Evolutionary conservation across 352 stramenopile genomes (phyloP), one percentile per base, ranked within the genome.

Genomic region (Phytophthora cajani): DNA sequence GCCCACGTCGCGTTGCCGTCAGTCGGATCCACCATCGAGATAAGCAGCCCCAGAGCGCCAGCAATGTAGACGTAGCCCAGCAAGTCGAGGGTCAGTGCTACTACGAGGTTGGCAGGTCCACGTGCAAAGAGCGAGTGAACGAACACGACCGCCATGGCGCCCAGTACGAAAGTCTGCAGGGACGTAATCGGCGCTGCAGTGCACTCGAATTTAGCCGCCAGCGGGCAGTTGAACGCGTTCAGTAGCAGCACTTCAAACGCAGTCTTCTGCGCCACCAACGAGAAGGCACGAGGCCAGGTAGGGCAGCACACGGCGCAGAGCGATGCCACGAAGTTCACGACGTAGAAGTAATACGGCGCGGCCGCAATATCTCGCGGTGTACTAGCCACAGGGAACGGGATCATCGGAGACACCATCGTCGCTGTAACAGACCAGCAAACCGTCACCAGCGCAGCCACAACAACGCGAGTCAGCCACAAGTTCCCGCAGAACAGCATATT

Each of bases 1-100:
- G 79, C 72, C 65, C 79, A 89, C n/a, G 67, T 63, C 3, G 53
- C 27, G 1, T 67, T 60, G 2, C 58, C 58, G 23, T 81, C 70
- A 33, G 70, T 81, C 14, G 81, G 65, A 64, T 90, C 78, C 4
- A 87, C 78, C 62, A 83, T 77, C 3, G 77, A 76, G 10, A 82
- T 71, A 10, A 89, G 44, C 0, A 87, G 57, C 11, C 68, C 72
- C 14, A 85, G 42, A 1, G 74, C 58, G 54, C 78, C 78, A 58
- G 62, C 62, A 56, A 85, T 61, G 58, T 80, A 83, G 4, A 69
- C 70, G 27, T 81, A 85, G 1, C 78, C 78, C 46, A 85, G 51
- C 46, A 79, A 55, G 27, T 85, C 78, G 19, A 85, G 75, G 19
- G 60, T 75, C 30, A 71, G 32, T 12, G 61, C 71, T 56, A 87